Percentiles rank a stretch among this genome's conserved stretches.
These are phyloP conservation scores for Vigna angularis DNA, from an alignment of 306 rosid genomes.

Conservation along the genomic window DNA sequence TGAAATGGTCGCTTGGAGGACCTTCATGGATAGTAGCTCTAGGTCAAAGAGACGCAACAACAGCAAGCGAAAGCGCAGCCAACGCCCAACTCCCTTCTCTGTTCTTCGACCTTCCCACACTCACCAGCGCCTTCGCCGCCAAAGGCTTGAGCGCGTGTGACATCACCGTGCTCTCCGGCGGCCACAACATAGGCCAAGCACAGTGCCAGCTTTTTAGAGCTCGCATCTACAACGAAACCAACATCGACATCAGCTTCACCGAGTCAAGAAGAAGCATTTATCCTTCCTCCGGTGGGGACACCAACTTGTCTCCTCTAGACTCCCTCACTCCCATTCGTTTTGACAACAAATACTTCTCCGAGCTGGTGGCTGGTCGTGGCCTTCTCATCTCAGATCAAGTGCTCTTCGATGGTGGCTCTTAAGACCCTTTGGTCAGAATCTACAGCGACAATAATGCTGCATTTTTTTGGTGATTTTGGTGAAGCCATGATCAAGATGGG, in stretches of 20 bases:
- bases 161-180: constrained; percentile 75
- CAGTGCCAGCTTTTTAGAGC: constrained; percentile 60
- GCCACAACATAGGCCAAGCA: constrained; percentile 67
- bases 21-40: constrained; percentile 69
- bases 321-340: constrained; percentile 42
- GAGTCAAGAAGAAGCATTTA: constrained; percentile 50
- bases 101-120: constrained; percentile 52
- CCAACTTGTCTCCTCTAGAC: constrained; percentile 73
- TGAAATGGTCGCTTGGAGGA: constrained; percentile 67
- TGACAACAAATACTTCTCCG: constrained; percentile 66
- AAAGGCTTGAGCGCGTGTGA: constrained; percentile 58
- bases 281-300: constrained; percentile 59
- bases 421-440: constrained; percentile 63
- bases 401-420: constrained; percentile 65
- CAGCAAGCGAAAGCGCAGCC: constrained; percentile 70
- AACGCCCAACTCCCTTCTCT: constrained; percentile 69
- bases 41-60: constrained; percentile 77
- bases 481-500: constrained; percentile 79
- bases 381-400: constrained; percentile 81
- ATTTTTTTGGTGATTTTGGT: constrained; percentile 63
- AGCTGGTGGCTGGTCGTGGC: constrained; percentile 60
- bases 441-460: constrained; percentile 45
- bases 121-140: constrained; percentile 48
- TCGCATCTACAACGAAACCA: constrained; percentile 74
- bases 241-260: constrained; percentile 63